Evolutionary conservation across 208 protist species (phyloP).

Genomic region (Histomonas meleagridis): DNA sequence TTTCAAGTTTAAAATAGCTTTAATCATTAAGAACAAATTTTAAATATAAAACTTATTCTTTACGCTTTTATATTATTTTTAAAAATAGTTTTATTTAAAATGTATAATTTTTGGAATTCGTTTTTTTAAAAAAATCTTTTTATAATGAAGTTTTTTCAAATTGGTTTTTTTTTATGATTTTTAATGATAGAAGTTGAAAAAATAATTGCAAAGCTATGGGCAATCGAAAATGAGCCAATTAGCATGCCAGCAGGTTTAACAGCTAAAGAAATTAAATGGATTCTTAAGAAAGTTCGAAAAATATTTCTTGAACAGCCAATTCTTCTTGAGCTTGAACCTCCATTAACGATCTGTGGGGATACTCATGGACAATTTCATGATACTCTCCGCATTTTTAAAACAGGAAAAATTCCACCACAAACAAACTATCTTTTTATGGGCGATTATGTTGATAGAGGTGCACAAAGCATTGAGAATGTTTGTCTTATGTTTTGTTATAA

Average conservation of each 20-base stretch:
- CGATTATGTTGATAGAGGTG: conserved; percentile 39
- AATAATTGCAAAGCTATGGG: too few species aligned
- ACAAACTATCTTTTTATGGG: conserved; percentile 37
- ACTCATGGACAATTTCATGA: conserved; percentile 37
- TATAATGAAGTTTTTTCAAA: too few species aligned
- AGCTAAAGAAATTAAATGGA: background rate
- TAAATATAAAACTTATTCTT: too few species aligned
- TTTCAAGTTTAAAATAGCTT: too few species aligned
- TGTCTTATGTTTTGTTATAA: conserved; percentile 32
- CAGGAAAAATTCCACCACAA: conserved; percentile 4
- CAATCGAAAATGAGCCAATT: too few species aligned
- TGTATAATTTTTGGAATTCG: too few species aligned
- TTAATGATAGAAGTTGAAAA: too few species aligned
- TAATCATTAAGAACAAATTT: too few species aligned
- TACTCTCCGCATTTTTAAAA: conserved; percentile 10
- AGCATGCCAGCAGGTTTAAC: background rate
- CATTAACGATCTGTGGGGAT: conserved; percentile 31
- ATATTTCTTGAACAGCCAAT: conserved; percentile 38
- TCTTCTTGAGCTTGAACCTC: conserved; percentile 31
- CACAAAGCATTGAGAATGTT: conserved; percentile 6
- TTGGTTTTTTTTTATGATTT: too few species aligned
- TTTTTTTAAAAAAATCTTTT: too few species aligned
- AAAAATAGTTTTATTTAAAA: too few species aligned
- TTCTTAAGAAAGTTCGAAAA: background rate
- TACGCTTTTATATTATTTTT: too few species aligned